Base-by-base conservation (phyloP, 257 asterid genomes). In the Lycium barbarum region DNA sequence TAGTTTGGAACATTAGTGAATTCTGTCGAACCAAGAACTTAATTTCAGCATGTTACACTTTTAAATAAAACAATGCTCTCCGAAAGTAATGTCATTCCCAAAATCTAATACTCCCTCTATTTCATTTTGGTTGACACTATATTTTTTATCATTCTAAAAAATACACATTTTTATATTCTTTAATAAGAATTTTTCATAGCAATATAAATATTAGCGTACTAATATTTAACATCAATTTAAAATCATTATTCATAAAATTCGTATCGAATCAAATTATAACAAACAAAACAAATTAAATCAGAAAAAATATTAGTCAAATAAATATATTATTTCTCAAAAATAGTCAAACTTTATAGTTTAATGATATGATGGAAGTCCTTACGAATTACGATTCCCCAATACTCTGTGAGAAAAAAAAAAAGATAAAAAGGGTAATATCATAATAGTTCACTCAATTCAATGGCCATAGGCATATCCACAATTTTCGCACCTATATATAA, bases 401-500 rank as follows among this genome's bases (percentile, higher is more conserved):
- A 22, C 0, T 43, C 43, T 43, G 33, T 2, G 36, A 43, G 9
- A 18, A 7, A 18, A 4, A 18, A 4, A 12, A 67, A 36, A 36
- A 36, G 3, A 2, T 1, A 36, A 33, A 59, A 33, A 7, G 33
- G 8, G 8, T 9, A 66, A 33, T 33, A 66, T 35, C 17, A 2
- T 2, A 38, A 40, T 40, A 70, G 55, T 72, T 72, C 80, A 43
- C 38, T 71, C 36, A 71, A 71, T 0, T 71, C 14, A 71, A 71
- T 71, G 17, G 33, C 36, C 79, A 71, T 43, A 18, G 20, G 13
- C 59, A 14, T 72, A 12, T 83, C 88, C 82, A 57, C 79, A 0
- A 26, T 22, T 36, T 9, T 62, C n/a, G 3, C 67, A 1, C 87
- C 81, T 61, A 67, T 85, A 88, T 79, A 90, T 76, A 88, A 20